Evolutionary conservation across 2,329 filamentous ascomycete genomes (phyloP), one percentile per base, ranked within the genome.

Genomic region (Penicillium glabrum): DNA sequence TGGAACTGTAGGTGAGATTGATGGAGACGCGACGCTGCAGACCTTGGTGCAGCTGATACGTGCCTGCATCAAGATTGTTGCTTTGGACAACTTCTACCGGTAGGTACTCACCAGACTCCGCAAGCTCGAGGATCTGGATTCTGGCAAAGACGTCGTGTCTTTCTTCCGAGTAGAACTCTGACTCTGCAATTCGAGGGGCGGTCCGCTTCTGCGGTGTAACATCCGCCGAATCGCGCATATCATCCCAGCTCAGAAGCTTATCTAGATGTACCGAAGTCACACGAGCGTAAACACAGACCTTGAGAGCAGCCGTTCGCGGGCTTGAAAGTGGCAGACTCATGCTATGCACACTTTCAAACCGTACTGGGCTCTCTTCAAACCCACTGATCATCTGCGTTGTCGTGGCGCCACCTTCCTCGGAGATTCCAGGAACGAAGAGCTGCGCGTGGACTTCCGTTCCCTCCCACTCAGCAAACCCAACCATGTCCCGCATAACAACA

Each of bases 241-340:
- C 95, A 71, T 99, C 95, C 95, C 95, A 99, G 77, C 95, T 99
- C 13, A 97, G 84, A 50, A 99, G 82, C 78, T 96, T 98, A 74
- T 99, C 95, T 23, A 99, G 83, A 76, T 99, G 95, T 88, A 97
- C 97, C 0, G 88, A 80, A 1, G 91, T 95, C 35, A 96, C 91
- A 69, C 89, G 89, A 19, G 95, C 93, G 72, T 96, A 98, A 59
- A 99, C 89, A 48, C 92, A 91, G 9, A 96, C 89, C 53, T 95
- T 86, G 53, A 99, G 77, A 24, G 86, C 89, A 1, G 91, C 87
- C 46, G 89, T 88, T 23, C 84, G 85, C 1, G 91, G 85, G 46
- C 88, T 89, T 44, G 88, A 89, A 35, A 96, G 81, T 4, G 93
- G 90, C 52, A 99, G 82, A 71, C 91, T 96, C 91, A 99, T 96